These are phyloP conservation scores for Craterostigma plantagineum DNA, from an alignment of 257 asterid genomes.

Conservation along the genomic window DNA sequence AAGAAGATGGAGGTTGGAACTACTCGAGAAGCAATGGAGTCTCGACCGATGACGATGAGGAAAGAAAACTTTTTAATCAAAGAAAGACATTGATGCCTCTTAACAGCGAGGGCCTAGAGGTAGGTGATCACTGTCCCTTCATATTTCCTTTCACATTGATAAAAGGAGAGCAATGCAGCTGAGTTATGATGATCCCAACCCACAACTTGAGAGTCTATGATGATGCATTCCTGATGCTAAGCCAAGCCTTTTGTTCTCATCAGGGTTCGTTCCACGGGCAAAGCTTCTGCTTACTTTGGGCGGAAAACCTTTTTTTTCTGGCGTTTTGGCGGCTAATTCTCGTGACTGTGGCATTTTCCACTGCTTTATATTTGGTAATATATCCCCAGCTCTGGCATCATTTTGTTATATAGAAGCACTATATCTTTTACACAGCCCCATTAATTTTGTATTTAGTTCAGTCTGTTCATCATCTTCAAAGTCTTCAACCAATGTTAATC, in stretches of 20 bases:
- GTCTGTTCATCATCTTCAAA: too few relatives aligned
- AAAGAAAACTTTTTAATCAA: constrained; percentile 36
- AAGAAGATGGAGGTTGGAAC: constrained; percentile 79
- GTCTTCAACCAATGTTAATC: too few relatives aligned
- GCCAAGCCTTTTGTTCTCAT: constrained; percentile 6
- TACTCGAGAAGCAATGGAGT: constrained; percentile 41
- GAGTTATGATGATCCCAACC: too few relatives aligned
- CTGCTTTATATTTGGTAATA: constrained; percentile 67
- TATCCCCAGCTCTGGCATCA: not conserved
- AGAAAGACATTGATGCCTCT: constrained; percentile 73
- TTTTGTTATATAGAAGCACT: not conserved
- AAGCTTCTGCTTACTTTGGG: constrained; percentile 76
- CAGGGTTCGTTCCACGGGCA: constrained; percentile 96
- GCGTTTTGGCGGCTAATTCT: constrained; percentile 82
- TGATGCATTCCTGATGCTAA: too few relatives aligned
- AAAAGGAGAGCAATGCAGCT: too few relatives aligned
- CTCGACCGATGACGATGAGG: constrained; percentile 37
- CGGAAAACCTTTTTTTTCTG: constrained; percentile 73
- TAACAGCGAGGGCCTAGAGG: constrained; percentile 98
- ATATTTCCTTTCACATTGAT: not conserved
- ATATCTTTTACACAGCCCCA: not conserved
- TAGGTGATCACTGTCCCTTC: constrained; percentile 11
- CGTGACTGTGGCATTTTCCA: constrained; percentile 31
- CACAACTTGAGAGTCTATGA: too few relatives aligned
- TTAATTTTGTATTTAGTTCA: too few relatives aligned